Evolutionary conservation across 306 rosid genomes (phyloP), one percentile per base, ranked within the genome.

Genomic region (Castanopsis chinensis): DNA sequence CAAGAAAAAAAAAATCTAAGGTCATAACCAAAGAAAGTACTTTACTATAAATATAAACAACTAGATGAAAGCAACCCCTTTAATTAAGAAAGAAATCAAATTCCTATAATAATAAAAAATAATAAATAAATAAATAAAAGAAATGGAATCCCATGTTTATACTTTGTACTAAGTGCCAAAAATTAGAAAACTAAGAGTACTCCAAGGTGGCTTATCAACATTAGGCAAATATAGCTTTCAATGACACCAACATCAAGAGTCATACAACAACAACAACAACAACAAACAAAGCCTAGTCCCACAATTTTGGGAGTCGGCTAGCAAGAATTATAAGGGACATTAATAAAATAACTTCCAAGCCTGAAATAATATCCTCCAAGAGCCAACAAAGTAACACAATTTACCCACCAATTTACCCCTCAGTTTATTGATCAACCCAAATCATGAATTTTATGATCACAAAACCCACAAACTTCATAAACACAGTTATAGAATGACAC

Each of bases 401-500:
- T 25, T 25, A 25, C 27, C 27, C 27, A 25, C 27, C 27, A 25
- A 6, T 52, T 33, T 49, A 43, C 64, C 25, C 25, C 60, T 45
- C 61, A 12, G 61, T 68, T 28, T 54, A 27, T 15, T 45, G 49
- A 13, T 18, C 30, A 49, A 64, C 37, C 21, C 55, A 64, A 35
- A 61, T 28, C 14, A 30, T 49, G 73, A 75, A 78, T 43, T 41
- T 25, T 35, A 69, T 53, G 71, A 81, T 61, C 70, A 6, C 27
- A 19, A 14, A 76, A 74, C 56, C 75, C 71, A 79, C 67, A 1
- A 41, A 61, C 82, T 86, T 35, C 77, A 80, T 72, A 74, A 64
- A 71, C 82, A 58, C 75, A 69, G 32, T 30, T 75, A 11, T 4
- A 35, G 4, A 35, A 64, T 41, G 53, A 64, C 72, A 82, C 15